Evolutionary conservation across 139 green algal species (phyloP).

Genomic region (Tetratostichococcus sp.): DNA sequence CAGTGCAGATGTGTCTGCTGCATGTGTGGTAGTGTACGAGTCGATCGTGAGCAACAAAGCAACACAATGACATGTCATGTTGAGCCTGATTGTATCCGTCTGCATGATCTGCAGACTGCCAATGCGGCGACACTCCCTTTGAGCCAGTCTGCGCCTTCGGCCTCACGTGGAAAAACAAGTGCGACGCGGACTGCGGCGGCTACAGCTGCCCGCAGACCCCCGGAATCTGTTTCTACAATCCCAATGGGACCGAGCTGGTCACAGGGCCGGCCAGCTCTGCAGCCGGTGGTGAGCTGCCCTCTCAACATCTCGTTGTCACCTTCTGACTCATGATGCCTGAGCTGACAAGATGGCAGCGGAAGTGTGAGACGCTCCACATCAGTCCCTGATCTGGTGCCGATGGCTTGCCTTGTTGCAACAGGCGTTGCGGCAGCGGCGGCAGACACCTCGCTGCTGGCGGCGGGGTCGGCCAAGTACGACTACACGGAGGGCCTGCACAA

Average conservation of each 20-base stretch:
- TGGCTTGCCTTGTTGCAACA: no score
- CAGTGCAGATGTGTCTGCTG: no score
- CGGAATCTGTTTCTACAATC: not conserved
- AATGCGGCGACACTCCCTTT: not conserved
- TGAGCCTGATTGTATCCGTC: not conserved
- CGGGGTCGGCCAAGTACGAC: not conserved
- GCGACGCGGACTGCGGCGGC: not conserved
- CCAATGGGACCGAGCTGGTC: not conserved
- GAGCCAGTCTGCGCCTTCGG: not conserved
- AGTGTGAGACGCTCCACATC: no score
- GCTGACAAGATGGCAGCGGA: no score
- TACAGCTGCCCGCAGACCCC: not conserved
- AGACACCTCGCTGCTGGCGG: not conserved
- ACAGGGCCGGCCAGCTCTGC: not conserved
- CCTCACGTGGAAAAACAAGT: not conserved
- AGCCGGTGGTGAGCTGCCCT: not conserved
- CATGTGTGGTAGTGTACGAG: no score
- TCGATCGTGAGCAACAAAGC: no score
- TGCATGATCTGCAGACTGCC: not conserved
- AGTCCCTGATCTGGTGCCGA: no score
- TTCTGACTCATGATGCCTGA: no score
- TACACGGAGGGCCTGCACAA: constrained; percentile 18
- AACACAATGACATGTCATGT: no score
- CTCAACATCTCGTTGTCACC: not conserved
- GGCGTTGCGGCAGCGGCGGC: not conserved